Evolutionary conservation across 2,329 filamentous ascomycete genomes (phyloP).

Genomic region (Zasmidium angulare): DNA sequence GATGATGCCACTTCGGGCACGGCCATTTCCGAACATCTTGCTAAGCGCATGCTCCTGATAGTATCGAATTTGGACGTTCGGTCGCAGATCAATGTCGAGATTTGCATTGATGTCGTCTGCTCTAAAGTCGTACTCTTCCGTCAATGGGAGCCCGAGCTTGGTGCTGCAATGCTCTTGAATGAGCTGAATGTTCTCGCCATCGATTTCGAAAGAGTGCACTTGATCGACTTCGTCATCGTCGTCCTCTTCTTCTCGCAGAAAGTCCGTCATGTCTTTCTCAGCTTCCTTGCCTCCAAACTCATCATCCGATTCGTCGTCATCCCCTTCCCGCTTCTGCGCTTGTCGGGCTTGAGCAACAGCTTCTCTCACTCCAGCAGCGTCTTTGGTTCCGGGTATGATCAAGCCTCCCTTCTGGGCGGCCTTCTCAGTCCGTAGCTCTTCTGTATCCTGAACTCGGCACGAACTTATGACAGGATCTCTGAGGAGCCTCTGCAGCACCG

Average conservation of each 20-base stretch:
- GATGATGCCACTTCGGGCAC: conserved; percentile 96
- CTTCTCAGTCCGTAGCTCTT: conserved; percentile 72
- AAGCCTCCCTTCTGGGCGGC: conserved; percentile 84
- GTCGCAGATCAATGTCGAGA: conserved; percentile 88
- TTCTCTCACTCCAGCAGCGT: conserved; percentile 84
- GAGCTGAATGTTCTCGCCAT: conserved; percentile 74
- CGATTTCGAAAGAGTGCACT: conserved; percentile 91
- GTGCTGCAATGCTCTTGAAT: conserved; percentile 84
- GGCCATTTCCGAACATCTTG: conserved; percentile 99
- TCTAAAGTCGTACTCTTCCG: conserved; percentile 96
- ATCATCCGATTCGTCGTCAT: conserved; percentile 52
- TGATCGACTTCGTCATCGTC: conserved; percentile 84
- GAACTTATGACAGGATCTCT: conserved; percentile 79
- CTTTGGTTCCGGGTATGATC: conserved; percentile 91
- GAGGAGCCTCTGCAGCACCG: conserved; percentile 82
- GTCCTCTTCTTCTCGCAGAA: conserved; percentile 70
- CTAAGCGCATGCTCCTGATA: conserved; percentile 97
- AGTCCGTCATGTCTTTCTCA: conserved; percentile 64
- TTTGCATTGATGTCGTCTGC: conserved; percentile 88
- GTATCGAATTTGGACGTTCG: conserved; percentile 82
- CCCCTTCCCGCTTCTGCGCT: conserved; percentile 47
- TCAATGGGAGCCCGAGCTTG: conserved; percentile 78
- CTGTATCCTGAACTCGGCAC: conserved; percentile 70
- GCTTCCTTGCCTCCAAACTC: conserved; percentile 53
- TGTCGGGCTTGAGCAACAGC: conserved; percentile 52